Evolutionary conservation across 2,329 filamentous ascomycete genomes (phyloP), one percentile per base, ranked within the genome.

Genomic region (Orbilia brochopaga): DNA sequence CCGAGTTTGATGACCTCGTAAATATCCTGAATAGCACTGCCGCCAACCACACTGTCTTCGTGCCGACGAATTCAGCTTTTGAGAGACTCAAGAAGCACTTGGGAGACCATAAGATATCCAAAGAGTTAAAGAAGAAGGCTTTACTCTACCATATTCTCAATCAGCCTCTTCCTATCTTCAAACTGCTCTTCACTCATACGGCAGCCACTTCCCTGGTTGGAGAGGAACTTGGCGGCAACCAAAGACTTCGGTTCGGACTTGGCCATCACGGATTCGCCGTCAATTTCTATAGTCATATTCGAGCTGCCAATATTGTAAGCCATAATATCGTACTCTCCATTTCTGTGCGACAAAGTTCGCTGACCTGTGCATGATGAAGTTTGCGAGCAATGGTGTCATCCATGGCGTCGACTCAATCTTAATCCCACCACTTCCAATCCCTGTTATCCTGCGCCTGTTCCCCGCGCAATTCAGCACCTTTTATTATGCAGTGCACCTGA

Each of bases 401-500:
- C 92, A 96, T 79, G 89, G 85, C 50, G 81, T 96, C 60, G 86
- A 92, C 80, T 83, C 82, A 73, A 82, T 94, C 61, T 83, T 96
- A n/a, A 77, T 93, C 7, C 91, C 91, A 1, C 92, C 92, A 0
- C 88, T 90, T 0, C 81, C 82, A 24, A 82, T 86, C 48, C 82
- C 86, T 59, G 83, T 85, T 8, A 86, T 92, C 32, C 84, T 96
- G 77, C 80, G 83, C 59, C 79, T 87, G 37, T 80, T 88, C 40
- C 91, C 92, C 0, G 80, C 82, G 52, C 83, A 87, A 73, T 96
- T 96, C 82, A 91, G 87, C 74, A 96, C 91, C 0, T 85, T 95
- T 0, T 83, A 88, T 57, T 85, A 92, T 6, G 92, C 86, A 2
- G 86, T 91, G 27, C 82, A 84, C 61, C 91, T 90, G 81, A 93